Percentiles rank a stretch among this genome's conserved stretches.
Evolutionary conservation across 1,139 yeast genomes (phyloP).

Genomic region (Kodamaea derodonti): DNA sequence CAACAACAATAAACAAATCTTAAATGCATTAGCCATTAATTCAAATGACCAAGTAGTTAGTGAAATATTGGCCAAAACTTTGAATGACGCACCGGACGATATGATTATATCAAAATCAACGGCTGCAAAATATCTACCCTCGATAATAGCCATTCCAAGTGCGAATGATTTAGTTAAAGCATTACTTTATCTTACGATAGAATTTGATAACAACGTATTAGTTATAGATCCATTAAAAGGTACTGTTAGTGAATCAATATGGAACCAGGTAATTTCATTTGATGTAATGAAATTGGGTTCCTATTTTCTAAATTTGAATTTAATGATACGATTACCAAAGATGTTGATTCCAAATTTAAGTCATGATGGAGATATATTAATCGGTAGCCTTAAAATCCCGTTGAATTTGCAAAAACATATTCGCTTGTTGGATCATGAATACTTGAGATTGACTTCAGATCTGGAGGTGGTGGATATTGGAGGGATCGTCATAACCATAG

Average conservation of each 20-base stretch:
- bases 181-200: slow-evolving; percentile 64
- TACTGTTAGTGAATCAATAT: slow-evolving; percentile 49
- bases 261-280: slow-evolving; percentile 87
- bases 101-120: slow-evolving; percentile 27
- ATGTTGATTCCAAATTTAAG: slow-evolving; percentile 47
- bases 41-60: slow-evolving; percentile 39
- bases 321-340: slow-evolving; percentile 74
- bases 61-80: slow-evolving; percentile 30
- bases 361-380: slow-evolving; percentile 41
- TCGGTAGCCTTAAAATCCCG: slow-evolving; percentile 43
- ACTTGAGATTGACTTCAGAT: slow-evolving; percentile 35
- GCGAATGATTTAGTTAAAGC: slow-evolving; percentile 50
- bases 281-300: slow-evolving; percentile 71
- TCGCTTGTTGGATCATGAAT: slow-evolving; percentile 44
- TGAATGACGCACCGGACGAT: slow-evolving; percentile 10
- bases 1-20: slow-evolving; percentile 49
- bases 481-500: slow-evolving; percentile 63
- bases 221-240: slow-evolving; percentile 81
- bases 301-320: slow-evolving; percentile 58
- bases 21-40: slow-evolving; percentile 49
- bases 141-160: slow-evolving; percentile 60
- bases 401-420: slow-evolving; percentile 37
- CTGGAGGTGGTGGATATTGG: slow-evolving; percentile 36
- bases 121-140: slow-evolving; percentile 54
- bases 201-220: slow-evolving; percentile 77